A percentile compares a stretch with the other conserved stretches of the same genome.
phyloP scores from a whole-genome alignment of 1,139 yeast genomes.

The Pichia sp. region DNA sequence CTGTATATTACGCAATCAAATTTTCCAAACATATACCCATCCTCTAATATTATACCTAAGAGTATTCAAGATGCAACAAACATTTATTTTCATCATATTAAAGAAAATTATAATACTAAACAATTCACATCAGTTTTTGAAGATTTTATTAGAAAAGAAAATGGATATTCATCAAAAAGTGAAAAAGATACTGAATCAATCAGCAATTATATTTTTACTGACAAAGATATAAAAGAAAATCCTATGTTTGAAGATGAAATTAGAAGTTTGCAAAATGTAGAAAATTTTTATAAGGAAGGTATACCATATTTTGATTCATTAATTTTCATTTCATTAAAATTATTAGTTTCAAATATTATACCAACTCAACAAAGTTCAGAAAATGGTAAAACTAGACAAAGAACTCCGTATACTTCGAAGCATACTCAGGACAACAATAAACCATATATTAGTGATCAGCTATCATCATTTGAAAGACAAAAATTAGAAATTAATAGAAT shows the following conservation, averaged over 20 bases:
- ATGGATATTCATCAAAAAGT: conserved; percentile 36
- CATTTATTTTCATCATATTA: conserved; percentile 55
- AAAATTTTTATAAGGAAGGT: conserved; percentile 47
- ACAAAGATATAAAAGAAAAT: conserved; percentile 24
- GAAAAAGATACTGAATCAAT: conserved; percentile 6
- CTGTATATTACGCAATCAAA: conserved; percentile 75
- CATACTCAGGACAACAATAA: conserved; percentile 7
- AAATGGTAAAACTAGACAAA: conserved; percentile 13
- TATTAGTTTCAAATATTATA: conserved; percentile 44
- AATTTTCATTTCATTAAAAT: conserved; percentile 56
- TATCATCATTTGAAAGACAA: conserved; percentile 26
- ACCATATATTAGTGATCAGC: conserved; percentile 13
- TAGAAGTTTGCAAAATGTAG: conserved; percentile 50
- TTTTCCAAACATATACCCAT: conserved; percentile 75
- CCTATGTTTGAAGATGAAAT: conserved; percentile 36
- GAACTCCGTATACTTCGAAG: conserved; percentile 11
- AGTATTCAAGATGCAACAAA: conserved; percentile 76
- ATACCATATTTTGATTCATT: conserved; percentile 56
- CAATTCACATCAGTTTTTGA: conserved; percentile 36
- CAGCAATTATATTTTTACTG: conserved; percentile 13
- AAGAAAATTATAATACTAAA: conserved; percentile 57
- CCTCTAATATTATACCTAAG: conserved; percentile 44
- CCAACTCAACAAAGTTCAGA: conserved; percentile 17
- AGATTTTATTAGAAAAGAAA: conserved; percentile 64
- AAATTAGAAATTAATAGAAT: conserved; percentile 51